Evolutionary conservation across 331 rosid species (phyloP).

Genomic region (Rhamnella rubrinervis): DNA sequence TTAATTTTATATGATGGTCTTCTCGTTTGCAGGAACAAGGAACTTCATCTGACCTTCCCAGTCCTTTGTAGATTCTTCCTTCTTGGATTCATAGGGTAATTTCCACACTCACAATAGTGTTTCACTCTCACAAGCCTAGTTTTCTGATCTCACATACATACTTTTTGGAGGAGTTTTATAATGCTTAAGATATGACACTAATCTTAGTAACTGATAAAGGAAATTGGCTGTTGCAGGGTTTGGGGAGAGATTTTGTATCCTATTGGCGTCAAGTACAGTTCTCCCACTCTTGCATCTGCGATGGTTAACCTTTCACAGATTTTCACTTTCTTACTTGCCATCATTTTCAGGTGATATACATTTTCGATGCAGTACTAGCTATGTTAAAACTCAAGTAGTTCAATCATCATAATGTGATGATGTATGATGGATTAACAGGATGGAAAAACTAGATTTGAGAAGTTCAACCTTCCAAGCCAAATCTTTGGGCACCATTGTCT

Average conservation of each 20-base stretch:
- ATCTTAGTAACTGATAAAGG: not conserved
- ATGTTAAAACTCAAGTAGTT: no score
- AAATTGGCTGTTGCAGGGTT: slow-evolving; percentile 20
- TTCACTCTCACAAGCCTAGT: no score
- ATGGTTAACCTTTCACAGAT: slow-evolving; percentile 35
- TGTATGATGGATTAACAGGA: slow-evolving; percentile 5
- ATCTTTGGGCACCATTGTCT: slow-evolving; percentile 33
- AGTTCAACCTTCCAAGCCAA: slow-evolving; percentile 30
- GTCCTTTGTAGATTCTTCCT: slow-evolving; percentile 28
- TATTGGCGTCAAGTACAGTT: slow-evolving; percentile 34
- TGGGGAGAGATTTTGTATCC: slow-evolving; percentile 16
- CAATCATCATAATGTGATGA: no score
- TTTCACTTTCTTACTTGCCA: slow-evolving; percentile 29
- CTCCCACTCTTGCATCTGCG: slow-evolving; percentile 46
- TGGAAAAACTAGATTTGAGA: slow-evolving; percentile 34
- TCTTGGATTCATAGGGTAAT: slow-evolving; percentile 35
- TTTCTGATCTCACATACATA: no score
- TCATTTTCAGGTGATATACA: slow-evolving; percentile 11
- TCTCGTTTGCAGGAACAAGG: slow-evolving; percentile 23
- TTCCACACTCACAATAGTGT: not conserved
- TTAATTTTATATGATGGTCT: not conserved
- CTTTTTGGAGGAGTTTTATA: no score
- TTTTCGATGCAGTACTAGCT: not conserved
- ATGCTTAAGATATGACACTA: no score
- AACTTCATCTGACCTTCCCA: slow-evolving; percentile 17